Conservation (phyloP, 202 grass and related monocot genomes). For the Cymbopogon flexuosus region DNA sequence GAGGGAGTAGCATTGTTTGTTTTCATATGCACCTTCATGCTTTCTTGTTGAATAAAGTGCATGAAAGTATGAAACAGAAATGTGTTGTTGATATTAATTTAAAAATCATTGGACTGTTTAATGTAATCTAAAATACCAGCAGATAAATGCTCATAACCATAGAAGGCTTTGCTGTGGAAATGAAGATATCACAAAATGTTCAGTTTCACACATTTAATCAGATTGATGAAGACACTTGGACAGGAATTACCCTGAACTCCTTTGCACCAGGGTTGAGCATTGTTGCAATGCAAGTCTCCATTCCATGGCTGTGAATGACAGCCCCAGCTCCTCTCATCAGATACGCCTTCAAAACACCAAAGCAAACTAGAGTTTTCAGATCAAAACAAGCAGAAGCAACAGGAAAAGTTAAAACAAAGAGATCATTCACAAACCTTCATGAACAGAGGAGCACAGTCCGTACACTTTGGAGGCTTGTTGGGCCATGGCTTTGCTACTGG, state of each 20-base stretch:
- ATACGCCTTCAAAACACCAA: slow-evolving; percentile 54
- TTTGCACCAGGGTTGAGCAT: slow-evolving; percentile 73
- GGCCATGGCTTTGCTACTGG: slow-evolving; percentile 61
- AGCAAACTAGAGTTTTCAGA: slow-evolving; percentile 4
- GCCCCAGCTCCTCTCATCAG: slow-evolving; percentile 79
- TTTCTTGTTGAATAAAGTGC: background rate
- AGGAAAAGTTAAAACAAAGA: background rate
- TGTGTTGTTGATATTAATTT: background rate
- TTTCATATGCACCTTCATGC: background rate
- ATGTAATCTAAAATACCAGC: background rate
- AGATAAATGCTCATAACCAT: background rate
- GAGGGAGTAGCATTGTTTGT: background rate
- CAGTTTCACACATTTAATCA: background rate
- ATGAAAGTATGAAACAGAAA: background rate
- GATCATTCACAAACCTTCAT: slow-evolving; percentile 52
- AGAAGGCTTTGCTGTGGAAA: background rate
- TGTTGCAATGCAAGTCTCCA: slow-evolving; percentile 70
- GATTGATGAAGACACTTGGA: too few relatives aligned
- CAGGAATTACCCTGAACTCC: slow-evolving; percentile 65
- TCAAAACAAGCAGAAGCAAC: background rate
- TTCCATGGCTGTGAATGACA: slow-evolving; percentile 89
- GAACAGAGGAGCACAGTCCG: slow-evolving; percentile 78
- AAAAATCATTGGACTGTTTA: background rate
- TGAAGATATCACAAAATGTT: background rate
- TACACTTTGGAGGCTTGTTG: slow-evolving; percentile 66